phyloP scores from a whole-genome alignment of 805 yeast genomes.

The Nakazawaea holstii region DNA sequence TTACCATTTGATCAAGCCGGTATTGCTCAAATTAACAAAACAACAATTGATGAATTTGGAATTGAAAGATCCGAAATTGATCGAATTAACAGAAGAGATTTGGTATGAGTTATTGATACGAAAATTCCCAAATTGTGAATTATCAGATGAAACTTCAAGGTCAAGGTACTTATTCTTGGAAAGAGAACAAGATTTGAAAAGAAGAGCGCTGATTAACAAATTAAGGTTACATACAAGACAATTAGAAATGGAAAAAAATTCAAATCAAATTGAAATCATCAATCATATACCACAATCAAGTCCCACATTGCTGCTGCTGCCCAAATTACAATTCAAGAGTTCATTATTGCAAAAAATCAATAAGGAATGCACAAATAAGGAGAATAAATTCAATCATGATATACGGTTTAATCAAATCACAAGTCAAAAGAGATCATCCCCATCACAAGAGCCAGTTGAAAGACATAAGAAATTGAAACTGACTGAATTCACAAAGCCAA shows the following conservation, averaged over 20 bases:
- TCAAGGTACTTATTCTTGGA: constrained; percentile 33
- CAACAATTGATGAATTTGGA: constrained; percentile 38
- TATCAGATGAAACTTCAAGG: constrained; percentile 19
- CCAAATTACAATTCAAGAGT: constrained; percentile 19
- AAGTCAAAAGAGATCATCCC: constrained; percentile 1
- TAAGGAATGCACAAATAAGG: constrained; percentile 20
- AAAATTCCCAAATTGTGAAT: constrained; percentile 39
- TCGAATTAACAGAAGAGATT: constrained; percentile 35
- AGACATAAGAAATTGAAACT: too few species aligned
- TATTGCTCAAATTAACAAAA: constrained; percentile 38
- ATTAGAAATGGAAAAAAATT: constrained; percentile 33
- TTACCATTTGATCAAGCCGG: constrained; percentile 43
- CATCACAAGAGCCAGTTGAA: too few species aligned
- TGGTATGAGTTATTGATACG: constrained; percentile 40
- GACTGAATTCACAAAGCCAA: neutral
- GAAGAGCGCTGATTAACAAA: constrained; percentile 38
- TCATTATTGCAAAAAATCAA: constrained; percentile 25
- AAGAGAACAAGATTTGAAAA: constrained; percentile 35
- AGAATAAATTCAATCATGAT: constrained; percentile 17
- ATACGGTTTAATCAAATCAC: constrained; percentile 9
- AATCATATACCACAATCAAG: constrained; percentile 21
- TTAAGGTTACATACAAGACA: constrained; percentile 35
- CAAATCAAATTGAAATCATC: constrained; percentile 31
- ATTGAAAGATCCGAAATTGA: constrained; percentile 34
- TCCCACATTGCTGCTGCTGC: neutral